Evolutionary conservation across 2,329 filamentous ascomycete genomes (phyloP), one percentile per base, ranked within the genome.

Genomic region (Diaporthe sp.): DNA sequence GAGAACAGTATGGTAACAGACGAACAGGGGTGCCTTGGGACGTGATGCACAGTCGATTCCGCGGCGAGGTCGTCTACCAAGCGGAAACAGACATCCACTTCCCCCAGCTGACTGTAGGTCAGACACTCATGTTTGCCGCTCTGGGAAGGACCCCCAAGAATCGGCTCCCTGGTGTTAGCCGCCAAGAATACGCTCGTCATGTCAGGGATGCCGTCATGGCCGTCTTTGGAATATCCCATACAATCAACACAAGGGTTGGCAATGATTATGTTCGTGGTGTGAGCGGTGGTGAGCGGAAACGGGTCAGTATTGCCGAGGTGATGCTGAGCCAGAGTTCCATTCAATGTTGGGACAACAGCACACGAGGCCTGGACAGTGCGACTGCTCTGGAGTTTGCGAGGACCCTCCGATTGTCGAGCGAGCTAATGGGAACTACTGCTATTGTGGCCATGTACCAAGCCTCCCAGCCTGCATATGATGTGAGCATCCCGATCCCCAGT

Each of bases 61-160:
- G 94, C 42, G 95, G 95, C 79, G 95, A 97, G 84, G 94, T 94
- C 78, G 96, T 97, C 82, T 97, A 97, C 85, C 95, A 94, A 0
- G 94, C 94, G 76, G 94, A 97, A 83, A 92, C 94, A 51, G 95
- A 97, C 82, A 92, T 94, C 5, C 94, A 96, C 84, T 96, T 96
- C 81, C 93, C 94, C 17, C 90, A 92, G 85, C 85, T 96, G 80
- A 92, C 90, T 2, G 94, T 96, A 60, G 94, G 94, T 71, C 93
- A 96, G 80, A 97, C 94, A 1, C 88, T 96, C 65, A 92, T 91
- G 73, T 96, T 96, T 77, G 94, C 94, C 25, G 94, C 94, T 7
- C 87, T 90, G 25, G 93, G 94, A 10, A 89, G 93, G 74, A 90
- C 92, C 65, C 92, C 93, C 3, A 89, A 90, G 53, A 80, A 88